phyloP scores from a whole-genome alignment of 2,329 filamentous ascomycete species.

The Hypoxylon sp. region DNA sequence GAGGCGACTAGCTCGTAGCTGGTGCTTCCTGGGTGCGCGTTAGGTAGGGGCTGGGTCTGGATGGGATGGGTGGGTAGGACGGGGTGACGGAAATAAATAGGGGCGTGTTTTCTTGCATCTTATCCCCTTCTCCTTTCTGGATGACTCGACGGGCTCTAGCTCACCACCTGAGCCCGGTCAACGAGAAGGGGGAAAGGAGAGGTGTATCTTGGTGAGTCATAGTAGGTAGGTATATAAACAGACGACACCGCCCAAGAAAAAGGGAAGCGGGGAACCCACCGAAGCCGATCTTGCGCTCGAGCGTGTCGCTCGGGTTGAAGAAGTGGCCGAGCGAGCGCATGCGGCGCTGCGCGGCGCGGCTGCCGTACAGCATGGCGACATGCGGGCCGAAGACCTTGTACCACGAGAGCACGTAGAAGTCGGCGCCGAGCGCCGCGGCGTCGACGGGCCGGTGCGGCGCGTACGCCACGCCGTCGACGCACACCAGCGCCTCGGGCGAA shows the following conservation, averaged over 20 bases:
- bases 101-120: background rate
- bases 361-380: slow-evolving; percentile 73
- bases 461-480: slow-evolving; percentile 79
- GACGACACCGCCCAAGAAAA: too few relatives aligned
- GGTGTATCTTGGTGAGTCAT: background rate
- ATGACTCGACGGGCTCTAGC: too few relatives aligned
- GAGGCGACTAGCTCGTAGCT: slow-evolving; percentile 74
- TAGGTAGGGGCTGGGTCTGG: slow-evolving; percentile 33
- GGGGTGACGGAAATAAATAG: background rate
- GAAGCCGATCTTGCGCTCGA: slow-evolving; percentile 70
- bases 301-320: slow-evolving; percentile 63
- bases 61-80: too few relatives aligned
- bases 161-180: too few relatives aligned
- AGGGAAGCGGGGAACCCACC: too few relatives aligned
- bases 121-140: background rate
- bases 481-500: slow-evolving; percentile 67
- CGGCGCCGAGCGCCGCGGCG: slow-evolving; percentile 71
- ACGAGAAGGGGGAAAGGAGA: background rate
- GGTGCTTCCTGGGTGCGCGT: slow-evolving; percentile 61
- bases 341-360: slow-evolving; percentile 60
- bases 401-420: slow-evolving; percentile 83
- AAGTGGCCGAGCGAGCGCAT: slow-evolving; percentile 65
- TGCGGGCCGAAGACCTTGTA: slow-evolving; percentile 86
- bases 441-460: slow-evolving; percentile 77
- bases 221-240: too few relatives aligned